Evolutionary conservation across 495 filamentous ascomycete genomes (phyloP).

Genomic region (Neurospora sp.): DNA sequence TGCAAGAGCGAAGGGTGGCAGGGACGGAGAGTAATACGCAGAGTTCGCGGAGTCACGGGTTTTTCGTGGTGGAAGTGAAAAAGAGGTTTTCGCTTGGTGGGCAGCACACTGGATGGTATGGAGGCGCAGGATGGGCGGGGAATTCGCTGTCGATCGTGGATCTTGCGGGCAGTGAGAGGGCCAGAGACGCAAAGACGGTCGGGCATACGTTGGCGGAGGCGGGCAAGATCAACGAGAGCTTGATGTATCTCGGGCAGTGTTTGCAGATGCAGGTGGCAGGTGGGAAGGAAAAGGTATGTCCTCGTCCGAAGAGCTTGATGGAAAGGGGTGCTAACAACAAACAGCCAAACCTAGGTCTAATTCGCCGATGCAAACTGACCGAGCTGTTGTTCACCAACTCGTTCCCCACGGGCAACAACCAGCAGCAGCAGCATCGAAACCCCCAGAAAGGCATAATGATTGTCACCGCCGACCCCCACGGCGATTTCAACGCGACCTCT

Average conservation of each 20-base stretch:
- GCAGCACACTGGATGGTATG: slow-evolving; percentile 28
- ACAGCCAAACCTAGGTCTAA: slow-evolving; percentile 72
- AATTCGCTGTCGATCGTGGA: slow-evolving; percentile 85
- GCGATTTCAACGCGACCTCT: slow-evolving; percentile 92
- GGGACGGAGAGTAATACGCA: slow-evolving; percentile 84
- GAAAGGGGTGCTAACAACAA: slow-evolving; percentile 9
- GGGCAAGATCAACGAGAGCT: slow-evolving; percentile 92
- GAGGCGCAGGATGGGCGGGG: slow-evolving; percentile 56
- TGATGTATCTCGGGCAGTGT: slow-evolving; percentile 98
- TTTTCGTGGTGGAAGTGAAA: slow-evolving; percentile 93
- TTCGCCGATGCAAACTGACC: slow-evolving; percentile 92
- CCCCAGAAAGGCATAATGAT: slow-evolving; percentile 92
- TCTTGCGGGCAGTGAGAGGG: slow-evolving; percentile 87
- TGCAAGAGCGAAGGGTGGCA: slow-evolving; percentile 78
- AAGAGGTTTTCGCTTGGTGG: slow-evolving; percentile 46
- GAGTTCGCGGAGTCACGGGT: slow-evolving; percentile 86
- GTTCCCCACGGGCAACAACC: slow-evolving; percentile 56
- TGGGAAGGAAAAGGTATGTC: slow-evolving; percentile 58
- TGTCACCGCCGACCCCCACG: slow-evolving; percentile 86
- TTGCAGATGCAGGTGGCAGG: slow-evolving; percentile 86
- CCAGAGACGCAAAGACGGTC: slow-evolving; percentile 84
- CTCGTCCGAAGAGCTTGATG: background rate
- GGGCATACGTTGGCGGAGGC: slow-evolving; percentile 89
- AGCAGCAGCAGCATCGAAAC: slow-evolving; percentile 27
- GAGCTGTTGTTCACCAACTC: slow-evolving; percentile 94